Evolutionary conservation across 192 early-diverging fungal species (phyloP).

Genomic region (Endogone sp.): DNA sequence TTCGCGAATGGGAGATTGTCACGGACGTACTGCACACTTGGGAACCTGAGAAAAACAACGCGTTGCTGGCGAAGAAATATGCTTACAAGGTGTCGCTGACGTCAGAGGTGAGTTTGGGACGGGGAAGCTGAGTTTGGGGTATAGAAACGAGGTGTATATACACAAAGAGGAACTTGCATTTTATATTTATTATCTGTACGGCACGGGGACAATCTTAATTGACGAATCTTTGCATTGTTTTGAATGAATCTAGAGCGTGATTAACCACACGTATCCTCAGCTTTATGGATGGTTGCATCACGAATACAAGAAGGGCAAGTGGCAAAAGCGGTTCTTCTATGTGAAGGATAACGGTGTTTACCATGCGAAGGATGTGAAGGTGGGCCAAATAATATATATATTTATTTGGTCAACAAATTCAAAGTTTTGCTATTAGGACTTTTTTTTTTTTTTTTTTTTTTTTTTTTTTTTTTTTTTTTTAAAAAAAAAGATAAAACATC

Average conservation of each 20-base stretch:
- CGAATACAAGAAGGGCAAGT: constrained; percentile 80
- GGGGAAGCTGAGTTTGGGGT: constrained; percentile 11
- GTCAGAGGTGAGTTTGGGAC: constrained; percentile 38
- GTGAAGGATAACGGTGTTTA: constrained; percentile 62
- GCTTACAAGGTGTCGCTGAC: constrained; percentile 55
- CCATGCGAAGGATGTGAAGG: constrained; percentile 64
- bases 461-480: constrained; percentile 8
- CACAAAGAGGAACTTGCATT: no score
- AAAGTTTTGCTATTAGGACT: no score
- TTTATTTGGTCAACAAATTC: not conserved
- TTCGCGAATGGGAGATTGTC: constrained; percentile 89
- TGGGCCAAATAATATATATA: constrained; percentile 30
- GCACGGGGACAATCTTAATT: no score
- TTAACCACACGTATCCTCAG: constrained; percentile 21
- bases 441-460: constrained; percentile 8
- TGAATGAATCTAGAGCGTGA: constrained; percentile 10
- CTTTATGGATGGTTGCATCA: constrained; percentile 64
- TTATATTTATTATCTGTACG: no score
- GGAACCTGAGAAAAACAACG: constrained; percentile 75
- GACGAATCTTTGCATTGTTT: not conserved
- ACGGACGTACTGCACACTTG: constrained; percentile 78
- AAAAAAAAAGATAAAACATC: not conserved
- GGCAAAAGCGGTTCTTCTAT: constrained; percentile 73
- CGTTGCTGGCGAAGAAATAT: constrained; percentile 74
- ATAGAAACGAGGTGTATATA: no score